Evolutionary conservation across 805 yeast genomes (phyloP).

Genomic region (Barnettozyma siamensis): DNA sequence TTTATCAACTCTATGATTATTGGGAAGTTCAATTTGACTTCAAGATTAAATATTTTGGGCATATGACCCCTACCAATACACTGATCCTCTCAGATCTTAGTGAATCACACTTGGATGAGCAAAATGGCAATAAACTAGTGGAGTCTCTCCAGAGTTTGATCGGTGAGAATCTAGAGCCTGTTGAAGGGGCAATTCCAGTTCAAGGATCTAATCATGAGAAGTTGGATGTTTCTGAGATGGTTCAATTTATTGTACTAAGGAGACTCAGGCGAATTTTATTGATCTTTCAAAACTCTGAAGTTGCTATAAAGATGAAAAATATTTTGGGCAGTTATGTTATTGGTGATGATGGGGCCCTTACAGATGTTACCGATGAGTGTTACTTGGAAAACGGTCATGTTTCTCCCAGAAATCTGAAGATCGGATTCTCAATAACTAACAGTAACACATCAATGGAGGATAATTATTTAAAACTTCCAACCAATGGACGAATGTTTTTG

Average conservation of each 20-base stretch:
- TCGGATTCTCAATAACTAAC: conserved; percentile 18
- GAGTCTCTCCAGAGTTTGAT: neutral
- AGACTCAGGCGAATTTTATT: conserved; percentile 23
- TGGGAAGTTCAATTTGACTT: no score
- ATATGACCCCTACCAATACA: neutral
- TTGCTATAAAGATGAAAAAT: conserved; percentile 8
- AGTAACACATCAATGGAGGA: conserved; percentile 9
- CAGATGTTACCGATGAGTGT: neutral
- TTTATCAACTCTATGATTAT: no score
- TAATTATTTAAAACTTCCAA: conserved; percentile 29
- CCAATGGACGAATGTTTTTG: conserved; percentile 29
- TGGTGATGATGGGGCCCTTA: neutral
- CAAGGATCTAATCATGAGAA: no score
- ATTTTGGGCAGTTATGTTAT: neutral
- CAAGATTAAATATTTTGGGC: no score
- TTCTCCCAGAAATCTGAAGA: conserved; percentile 5
- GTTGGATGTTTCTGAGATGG: conserved; percentile 10
- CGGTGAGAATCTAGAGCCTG: no score
- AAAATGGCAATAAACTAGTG: neutral
- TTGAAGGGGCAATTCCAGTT: no score
- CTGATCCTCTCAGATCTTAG: neutral
- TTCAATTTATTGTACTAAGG: conserved; percentile 26
- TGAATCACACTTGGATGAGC: neutral
- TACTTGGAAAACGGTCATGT: no score
- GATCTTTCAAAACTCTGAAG: conserved; percentile 16